Evolutionary conservation across 2,329 filamentous ascomycete genomes (phyloP).

Genomic region (Fusarium udum): DNA sequence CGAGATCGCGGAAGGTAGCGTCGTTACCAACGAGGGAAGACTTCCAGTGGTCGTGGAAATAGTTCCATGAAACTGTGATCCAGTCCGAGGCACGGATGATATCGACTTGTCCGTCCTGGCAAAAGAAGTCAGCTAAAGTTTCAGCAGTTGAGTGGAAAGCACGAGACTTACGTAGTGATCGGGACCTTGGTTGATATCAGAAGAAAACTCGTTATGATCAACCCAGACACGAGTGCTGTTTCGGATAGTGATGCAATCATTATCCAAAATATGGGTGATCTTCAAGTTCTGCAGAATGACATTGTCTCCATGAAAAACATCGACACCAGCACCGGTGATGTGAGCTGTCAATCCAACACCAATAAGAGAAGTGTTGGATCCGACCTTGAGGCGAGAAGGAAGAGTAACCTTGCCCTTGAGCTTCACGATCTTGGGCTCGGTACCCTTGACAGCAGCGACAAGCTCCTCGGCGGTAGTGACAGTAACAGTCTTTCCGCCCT

Average conservation of each 20-base stretch:
- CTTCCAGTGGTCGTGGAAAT: conserved; percentile 61
- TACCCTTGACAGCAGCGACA: conserved; percentile 54
- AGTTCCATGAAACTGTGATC: conserved; percentile 59
- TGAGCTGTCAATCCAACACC: conserved; percentile 49
- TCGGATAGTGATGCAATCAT: conserved; percentile 56
- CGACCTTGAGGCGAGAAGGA: conserved; percentile 53
- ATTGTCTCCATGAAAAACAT: conserved; percentile 49
- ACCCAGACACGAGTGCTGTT: conserved; percentile 58
- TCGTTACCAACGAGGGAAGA: conserved; percentile 56
- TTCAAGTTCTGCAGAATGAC: conserved; percentile 54
- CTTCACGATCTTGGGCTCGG: conserved; percentile 54
- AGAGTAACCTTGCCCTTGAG: conserved; percentile 48
- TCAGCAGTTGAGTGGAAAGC: rapidly evolving
- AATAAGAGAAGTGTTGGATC: conserved; percentile 57
- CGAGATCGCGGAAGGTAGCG: conserved; percentile 51
- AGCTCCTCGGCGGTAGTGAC: conserved; percentile 55
- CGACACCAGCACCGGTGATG: conserved; percentile 50
- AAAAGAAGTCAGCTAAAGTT: rapidly evolving
- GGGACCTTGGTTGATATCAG: conserved; percentile 51
- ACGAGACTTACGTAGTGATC: conserved; percentile 46
- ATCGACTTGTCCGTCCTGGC: conserved; percentile 56
- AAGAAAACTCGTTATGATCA: conserved; percentile 59
- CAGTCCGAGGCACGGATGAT: conserved; percentile 56
- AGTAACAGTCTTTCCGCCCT: conserved; percentile 58
- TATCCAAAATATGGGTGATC: conserved; percentile 49